phyloP scores from a whole-genome alignment of 176 grass and related monocot species.

The Triticum monococcum region DNA sequence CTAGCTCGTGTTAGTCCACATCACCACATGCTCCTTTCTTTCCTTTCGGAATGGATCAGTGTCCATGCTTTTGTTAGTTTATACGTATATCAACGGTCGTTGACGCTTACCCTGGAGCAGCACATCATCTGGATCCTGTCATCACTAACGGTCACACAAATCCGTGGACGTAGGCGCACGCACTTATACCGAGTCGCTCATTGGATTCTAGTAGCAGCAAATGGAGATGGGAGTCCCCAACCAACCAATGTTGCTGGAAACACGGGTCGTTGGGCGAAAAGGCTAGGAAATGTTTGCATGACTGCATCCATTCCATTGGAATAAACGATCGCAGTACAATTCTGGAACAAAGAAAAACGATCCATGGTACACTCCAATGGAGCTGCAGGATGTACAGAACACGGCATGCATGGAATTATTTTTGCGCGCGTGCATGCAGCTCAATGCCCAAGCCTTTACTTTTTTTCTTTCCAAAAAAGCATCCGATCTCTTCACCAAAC shows the following conservation, averaged over 20 bases:
- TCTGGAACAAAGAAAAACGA: too few relatives aligned
- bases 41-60: not conserved
- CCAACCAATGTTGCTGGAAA: slow-evolving; percentile 9
- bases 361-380: not conserved
- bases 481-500: too few relatives aligned
- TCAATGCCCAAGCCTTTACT: not conserved
- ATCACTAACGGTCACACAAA: not conserved
- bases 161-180: not conserved
- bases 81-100: not conserved
- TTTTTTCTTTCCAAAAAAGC: too few relatives aligned
- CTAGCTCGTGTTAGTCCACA: too few relatives aligned
- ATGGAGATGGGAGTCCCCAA: not conserved
- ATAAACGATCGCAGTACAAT: not conserved
- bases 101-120: not conserved
- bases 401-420: not conserved
- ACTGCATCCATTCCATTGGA: not conserved
- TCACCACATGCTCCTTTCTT: too few relatives aligned
- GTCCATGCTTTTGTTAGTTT: not conserved
- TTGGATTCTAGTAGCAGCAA: slow-evolving; percentile 33
- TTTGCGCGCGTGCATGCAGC: not conserved
- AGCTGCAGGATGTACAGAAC: not conserved
- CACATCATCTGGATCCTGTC: not conserved
- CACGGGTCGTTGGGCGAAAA: slow-evolving; percentile 21
- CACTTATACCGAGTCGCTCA: not conserved
- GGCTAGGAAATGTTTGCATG: slow-evolving; percentile 15